A percentile compares a stretch with the other conserved stretches of the same genome.
phyloP scores from a whole-genome alignment of 495 filamentous ascomycete species.

The Aspergillus carlsbadensis region DNA sequence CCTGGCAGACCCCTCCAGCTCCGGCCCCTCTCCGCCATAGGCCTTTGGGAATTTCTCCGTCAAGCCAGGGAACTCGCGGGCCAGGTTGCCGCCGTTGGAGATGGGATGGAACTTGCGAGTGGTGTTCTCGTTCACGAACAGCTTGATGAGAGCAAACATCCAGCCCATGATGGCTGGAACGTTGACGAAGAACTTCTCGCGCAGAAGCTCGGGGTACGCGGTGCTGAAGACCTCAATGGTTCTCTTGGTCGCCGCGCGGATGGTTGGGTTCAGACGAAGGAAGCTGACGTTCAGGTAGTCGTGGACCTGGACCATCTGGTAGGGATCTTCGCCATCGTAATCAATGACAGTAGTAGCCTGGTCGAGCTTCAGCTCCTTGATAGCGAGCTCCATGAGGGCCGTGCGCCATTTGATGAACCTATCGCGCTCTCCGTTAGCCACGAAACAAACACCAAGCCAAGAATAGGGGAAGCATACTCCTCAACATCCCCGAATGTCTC shows the following conservation, averaged over 20 bases:
- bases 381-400: slow-evolving; percentile 78
- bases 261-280: slow-evolving; percentile 66
- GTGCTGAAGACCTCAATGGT: slow-evolving; percentile 74
- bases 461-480: slow-evolving; percentile 56
- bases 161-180: slow-evolving; percentile 86
- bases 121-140: slow-evolving; percentile 74
- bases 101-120: slow-evolving; percentile 83
- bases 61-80: slow-evolving; percentile 59
- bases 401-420: slow-evolving; percentile 86
- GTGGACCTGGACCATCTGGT: slow-evolving; percentile 86
- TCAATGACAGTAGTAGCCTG: slow-evolving; percentile 70
- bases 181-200: slow-evolving; percentile 91
- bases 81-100: slow-evolving; percentile 69
- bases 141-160: slow-evolving; percentile 76
- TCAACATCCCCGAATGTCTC: slow-evolving; percentile 74
- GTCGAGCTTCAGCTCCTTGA: slow-evolving; percentile 65
- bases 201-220: slow-evolving; percentile 83
- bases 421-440: slow-evolving; percentile 1
- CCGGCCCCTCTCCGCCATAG: slow-evolving; percentile 70
- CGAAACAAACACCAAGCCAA: not conserved
- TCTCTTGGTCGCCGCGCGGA: slow-evolving; percentile 70
- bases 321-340: slow-evolving; percentile 71
- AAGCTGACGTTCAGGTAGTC: slow-evolving; percentile 85
- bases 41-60: slow-evolving; percentile 59
- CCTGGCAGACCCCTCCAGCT: slow-evolving; percentile 29